Conservation (phyloP, 2,329 filamentous ascomycete genomes). For the Grosmannia clavigera region DNA sequence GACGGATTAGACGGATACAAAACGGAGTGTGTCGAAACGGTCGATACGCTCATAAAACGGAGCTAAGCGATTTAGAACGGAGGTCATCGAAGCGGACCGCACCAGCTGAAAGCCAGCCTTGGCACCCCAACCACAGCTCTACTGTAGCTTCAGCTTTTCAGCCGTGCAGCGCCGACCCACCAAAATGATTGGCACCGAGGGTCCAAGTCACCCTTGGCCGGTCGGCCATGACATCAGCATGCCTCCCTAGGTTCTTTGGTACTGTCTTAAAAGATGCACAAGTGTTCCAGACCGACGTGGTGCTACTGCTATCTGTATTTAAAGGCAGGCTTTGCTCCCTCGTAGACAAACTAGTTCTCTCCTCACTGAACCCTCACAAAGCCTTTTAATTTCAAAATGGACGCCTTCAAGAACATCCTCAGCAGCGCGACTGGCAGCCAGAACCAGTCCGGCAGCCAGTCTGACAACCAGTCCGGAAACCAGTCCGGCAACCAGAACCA, state of each 20-base stretch:
- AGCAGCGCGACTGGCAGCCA: constrained; percentile 20
- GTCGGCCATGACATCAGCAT: not conserved
- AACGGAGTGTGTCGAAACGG: not conserved
- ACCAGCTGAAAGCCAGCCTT: constrained; percentile 1
- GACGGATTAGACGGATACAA: not conserved
- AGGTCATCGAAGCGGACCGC: not conserved
- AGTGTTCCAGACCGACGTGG: not conserved
- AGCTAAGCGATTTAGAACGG: too few relatives aligned
- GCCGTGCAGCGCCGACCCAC: too few relatives aligned
- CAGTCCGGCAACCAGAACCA: constrained; percentile 12
- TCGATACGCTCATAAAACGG: too few relatives aligned
- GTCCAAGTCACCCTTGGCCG: not conserved
- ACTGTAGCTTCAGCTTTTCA: too few relatives aligned
- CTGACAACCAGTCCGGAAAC: constrained; percentile 11
- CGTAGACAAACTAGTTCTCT: not conserved
- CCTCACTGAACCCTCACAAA: not conserved
- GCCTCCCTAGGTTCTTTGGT: not conserved
- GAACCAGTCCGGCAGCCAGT: constrained; percentile 12
- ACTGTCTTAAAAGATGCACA: not conserved
- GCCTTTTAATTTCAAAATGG: constrained; percentile 26
- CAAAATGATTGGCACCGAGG: not conserved
- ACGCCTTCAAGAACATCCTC: constrained; percentile 39
- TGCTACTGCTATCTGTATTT: not conserved
- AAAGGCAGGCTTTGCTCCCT: not conserved
- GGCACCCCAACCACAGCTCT: not conserved